Evolutionary conservation across 2,329 filamentous ascomycete species (phyloP), one percentile per base, ranked within the genome.

Genomic region (Aureobasidium sp.): DNA sequence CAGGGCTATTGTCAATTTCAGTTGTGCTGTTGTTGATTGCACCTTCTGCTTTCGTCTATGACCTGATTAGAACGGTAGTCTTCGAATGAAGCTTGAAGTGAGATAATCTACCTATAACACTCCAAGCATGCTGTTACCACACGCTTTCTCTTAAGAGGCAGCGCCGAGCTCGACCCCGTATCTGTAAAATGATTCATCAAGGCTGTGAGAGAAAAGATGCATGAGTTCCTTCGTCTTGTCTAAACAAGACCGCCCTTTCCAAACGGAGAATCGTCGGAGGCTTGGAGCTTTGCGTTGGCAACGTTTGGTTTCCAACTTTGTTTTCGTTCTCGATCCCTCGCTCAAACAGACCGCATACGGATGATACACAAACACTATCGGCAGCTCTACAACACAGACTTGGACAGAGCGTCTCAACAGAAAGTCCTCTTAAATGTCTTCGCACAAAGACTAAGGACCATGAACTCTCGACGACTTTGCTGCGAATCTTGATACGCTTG

Each of bases 21-120:
- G 29, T 40, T 14, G 19, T 9, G 15, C 17, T 24, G 14, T n/a
- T 24, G 14, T 27, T 17, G 2, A 19, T 24, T 11, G 37, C 37
- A 54, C 50, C 50, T 54, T 54, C 50, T 54, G 50, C 50, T 54
- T 54, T 42, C 35, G 50, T 54, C 50, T 54, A 37, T 54, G 29
- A 54, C 50, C 14, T 19, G 37, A 40, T 42, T 54, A 54, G 50
- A 54, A 42, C 24, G 15, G 9, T 27, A 27, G 12, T 2, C 9
- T 3, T 24, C 1, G 11, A 14, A 24, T 9, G 33, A 39, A 52
- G 49, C 49, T 39, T 52, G 33, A 24, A 24, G 24, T 2, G 24
- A 24, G 4, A 24, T 24, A 37, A 27, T 33, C 37, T 33, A 52
- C 49, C 49, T 52, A 39, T 52, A 39, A 39, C 49, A 52, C 39